Base-by-base conservation (phyloP, 306 rosid genomes). In the Ormosia semicastrata region DNA sequence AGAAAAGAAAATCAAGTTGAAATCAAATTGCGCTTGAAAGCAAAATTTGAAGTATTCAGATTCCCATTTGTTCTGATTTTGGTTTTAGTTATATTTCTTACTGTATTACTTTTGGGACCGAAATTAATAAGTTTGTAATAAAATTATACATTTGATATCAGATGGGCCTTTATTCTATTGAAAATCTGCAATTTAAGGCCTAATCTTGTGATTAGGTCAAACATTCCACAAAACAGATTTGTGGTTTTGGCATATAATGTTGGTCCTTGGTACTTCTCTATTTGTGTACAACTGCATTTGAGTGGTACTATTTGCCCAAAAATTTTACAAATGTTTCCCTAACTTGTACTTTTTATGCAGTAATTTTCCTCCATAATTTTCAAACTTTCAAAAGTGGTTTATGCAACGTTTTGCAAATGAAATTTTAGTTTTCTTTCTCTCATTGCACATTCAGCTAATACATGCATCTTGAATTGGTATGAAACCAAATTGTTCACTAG, bases 1-100 rank as follows among this genome's bases (percentile, higher is more conserved):
- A 72, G 81, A 66, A 79, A 87, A 37, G 80, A 30, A 79, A 75
- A 57, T 46, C 8, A 63, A 75, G 82, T 41, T 41, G 86, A 68
- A 75, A 80, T 74, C 54, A 56, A 71, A 39, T 50, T 60, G 62
- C 72, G 75, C 39, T 59, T 71, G 71, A 80, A 47, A 66, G 71
- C 49, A 79, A 80, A 52, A 68, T 84, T 79, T 84, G 80, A 76
- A 34, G 49, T 17, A 58, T 69, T 62, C 34, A 4, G 33, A 63
- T 80, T 60, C 17, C 39, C 34, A 68, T 49, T 15, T 80, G 53
- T 49, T 75, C 33, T 32, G 32, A 39, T 75, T 58, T 46, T 52
- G 36, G 24, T 64, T 76, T 69, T 30, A 29, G 12, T 13, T 46
- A 17, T 62, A 68, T 68, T 15, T 60, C 12, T 39, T 60, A 11